Conservation (phyloP, 805 yeast genomes). For the Yueomyces sinensis region DNA sequence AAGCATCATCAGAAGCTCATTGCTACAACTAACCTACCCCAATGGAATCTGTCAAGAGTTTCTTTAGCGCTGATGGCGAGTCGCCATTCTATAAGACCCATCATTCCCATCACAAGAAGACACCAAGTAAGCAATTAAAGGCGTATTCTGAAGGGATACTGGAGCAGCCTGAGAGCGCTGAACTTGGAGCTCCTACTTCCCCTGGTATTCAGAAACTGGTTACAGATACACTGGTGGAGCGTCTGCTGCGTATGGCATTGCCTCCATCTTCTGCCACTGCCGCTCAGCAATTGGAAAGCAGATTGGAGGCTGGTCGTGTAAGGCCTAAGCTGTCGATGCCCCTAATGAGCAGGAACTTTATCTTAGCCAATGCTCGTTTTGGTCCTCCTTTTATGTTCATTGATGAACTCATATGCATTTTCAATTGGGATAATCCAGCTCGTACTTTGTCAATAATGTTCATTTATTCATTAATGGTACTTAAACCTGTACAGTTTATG, state of each 20-base stretch:
- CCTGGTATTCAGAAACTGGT: conserved; percentile 25
- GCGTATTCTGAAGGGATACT: background rate
- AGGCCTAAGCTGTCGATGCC: conserved; percentile 63
- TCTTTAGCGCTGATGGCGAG: background rate
- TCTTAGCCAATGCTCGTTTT: conserved; percentile 46
- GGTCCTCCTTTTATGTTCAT: conserved; percentile 47
- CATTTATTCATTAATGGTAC: conserved; percentile 36
- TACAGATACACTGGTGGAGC: conserved; percentile 62
- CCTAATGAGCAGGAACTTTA: conserved; percentile 54
- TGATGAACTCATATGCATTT: conserved; percentile 40
- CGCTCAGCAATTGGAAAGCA: conserved; percentile 31
- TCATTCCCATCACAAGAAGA: background rate
- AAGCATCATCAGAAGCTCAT: too few relatives aligned
- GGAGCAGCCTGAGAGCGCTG: background rate
- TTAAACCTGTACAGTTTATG: conserved; percentile 46
- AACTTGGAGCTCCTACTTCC: background rate
- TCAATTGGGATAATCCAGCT: conserved; percentile 53
- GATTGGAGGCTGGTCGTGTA: conserved; percentile 46
- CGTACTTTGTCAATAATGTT: conserved; percentile 46
- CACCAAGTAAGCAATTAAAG: too few relatives aligned
- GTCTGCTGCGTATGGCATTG: conserved; percentile 55
- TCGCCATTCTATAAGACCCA: background rate
- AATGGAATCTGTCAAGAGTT: background rate
- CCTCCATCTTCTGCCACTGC: conserved; percentile 45
- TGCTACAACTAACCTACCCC: too few relatives aligned